Conservation (phyloP, 305 asterid species). For the Solanum hybrid region DNA sequence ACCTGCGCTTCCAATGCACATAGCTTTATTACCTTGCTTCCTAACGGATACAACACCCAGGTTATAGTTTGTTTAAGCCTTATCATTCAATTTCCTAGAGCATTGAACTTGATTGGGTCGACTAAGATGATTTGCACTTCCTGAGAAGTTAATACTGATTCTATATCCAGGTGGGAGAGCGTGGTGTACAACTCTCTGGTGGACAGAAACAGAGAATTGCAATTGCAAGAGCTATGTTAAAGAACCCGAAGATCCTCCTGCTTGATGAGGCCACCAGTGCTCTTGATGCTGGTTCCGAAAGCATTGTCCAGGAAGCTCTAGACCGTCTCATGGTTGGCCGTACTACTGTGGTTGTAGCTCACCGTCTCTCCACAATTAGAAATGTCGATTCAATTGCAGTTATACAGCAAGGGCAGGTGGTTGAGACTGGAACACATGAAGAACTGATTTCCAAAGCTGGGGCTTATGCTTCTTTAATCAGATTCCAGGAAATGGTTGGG, state of each 20-base stretch:
- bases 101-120: background rate
- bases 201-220: slow-evolving; percentile 95
- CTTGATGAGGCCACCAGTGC: slow-evolving; percentile 98
- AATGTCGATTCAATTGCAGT: slow-evolving; percentile 88
- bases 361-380: slow-evolving; percentile 85
- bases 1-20: slow-evolving; percentile 96
- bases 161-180: slow-evolving; percentile 73
- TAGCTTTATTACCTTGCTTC: slow-evolving; percentile 79
- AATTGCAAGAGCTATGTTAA: slow-evolving; percentile 90
- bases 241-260: slow-evolving; percentile 82
- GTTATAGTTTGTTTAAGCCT: slow-evolving; percentile 20
- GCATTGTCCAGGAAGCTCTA: slow-evolving; percentile 87
- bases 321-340: slow-evolving; percentile 95
- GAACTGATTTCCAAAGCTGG: slow-evolving; percentile 82
- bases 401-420: slow-evolving; percentile 90
- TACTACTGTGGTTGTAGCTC: slow-evolving; percentile 90
- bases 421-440: slow-evolving; percentile 90
- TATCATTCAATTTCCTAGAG: background rate
- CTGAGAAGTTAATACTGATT: background rate
- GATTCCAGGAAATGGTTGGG: slow-evolving; percentile 92
- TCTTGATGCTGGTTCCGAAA: slow-evolving; percentile 81
- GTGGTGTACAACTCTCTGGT: slow-evolving; percentile 90
- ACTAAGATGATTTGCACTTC: background rate
- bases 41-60: slow-evolving; percentile 91
- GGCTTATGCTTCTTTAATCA: slow-evolving; percentile 72